Conservation (phyloP, 2,329 filamentous ascomycete species). For the Lachnellula arida region DNA sequence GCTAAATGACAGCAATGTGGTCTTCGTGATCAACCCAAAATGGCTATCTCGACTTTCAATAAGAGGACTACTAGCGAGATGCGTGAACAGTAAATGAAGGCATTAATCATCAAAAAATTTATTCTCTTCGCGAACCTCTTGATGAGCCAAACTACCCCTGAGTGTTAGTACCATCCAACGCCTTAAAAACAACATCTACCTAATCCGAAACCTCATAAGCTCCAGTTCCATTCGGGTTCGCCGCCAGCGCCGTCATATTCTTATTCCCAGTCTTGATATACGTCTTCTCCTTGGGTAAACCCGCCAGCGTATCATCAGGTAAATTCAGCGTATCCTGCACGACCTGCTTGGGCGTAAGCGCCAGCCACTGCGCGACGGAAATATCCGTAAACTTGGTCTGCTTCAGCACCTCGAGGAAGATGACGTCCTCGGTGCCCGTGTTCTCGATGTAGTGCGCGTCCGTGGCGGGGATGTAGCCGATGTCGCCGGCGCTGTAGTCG, state of each 20-base stretch:
- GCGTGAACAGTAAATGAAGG: not conserved
- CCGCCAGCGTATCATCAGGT: constrained; percentile 34
- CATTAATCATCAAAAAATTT: not conserved
- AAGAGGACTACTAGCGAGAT: no score
- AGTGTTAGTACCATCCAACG: no score
- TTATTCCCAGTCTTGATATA: constrained; percentile 39
- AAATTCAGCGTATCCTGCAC: constrained; percentile 31
- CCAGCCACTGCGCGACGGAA: constrained; percentile 54
- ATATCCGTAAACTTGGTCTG: constrained; percentile 41
- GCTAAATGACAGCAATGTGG: no score
- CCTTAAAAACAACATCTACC: not conserved
- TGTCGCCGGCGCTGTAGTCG: constrained; percentile 42
- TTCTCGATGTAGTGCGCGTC: constrained; percentile 59
- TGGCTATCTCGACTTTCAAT: no score
- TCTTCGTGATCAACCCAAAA: no score
- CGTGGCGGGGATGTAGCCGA: constrained; percentile 52
- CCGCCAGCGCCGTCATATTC: constrained; percentile 22
- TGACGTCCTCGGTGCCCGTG: constrained; percentile 50
- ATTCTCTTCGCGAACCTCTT: no score
- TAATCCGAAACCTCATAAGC: constrained; percentile 12
- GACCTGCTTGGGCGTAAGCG: constrained; percentile 33
- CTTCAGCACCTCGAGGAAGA: constrained; percentile 57
- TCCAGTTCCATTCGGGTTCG: constrained; percentile 16
- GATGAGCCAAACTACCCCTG: no score
- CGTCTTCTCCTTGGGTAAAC: constrained; percentile 39